Evolutionary conservation across 352 stramenopile species (phyloP).

Genomic region (Phytophthora palmivora): DNA sequence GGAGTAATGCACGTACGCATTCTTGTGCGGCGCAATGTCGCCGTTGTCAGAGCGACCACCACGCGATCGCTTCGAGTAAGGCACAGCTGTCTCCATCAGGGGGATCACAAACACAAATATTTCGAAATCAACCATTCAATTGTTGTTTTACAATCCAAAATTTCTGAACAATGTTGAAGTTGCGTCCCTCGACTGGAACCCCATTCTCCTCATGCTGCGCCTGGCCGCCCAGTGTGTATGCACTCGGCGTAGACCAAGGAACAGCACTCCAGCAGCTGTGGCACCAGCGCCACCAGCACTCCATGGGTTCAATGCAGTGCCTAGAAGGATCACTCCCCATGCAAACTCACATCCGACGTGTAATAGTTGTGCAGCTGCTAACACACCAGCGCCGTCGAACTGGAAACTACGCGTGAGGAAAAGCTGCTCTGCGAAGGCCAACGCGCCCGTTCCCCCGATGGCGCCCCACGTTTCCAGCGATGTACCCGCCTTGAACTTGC

Average conservation of each 20-base stretch:
- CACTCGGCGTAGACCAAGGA: slow-evolving; percentile 32
- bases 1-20: slow-evolving; percentile 64
- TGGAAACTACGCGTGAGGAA: slow-evolving; percentile 72
- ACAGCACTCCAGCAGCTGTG: slow-evolving; percentile 42
- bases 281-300: slow-evolving; percentile 47
- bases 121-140: slow-evolving; percentile 6
- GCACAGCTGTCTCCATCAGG: slow-evolving; percentile 17
- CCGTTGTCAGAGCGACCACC: background rate
- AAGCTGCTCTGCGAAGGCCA: slow-evolving; percentile 59
- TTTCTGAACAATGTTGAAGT: slow-evolving; percentile 20
- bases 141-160: slow-evolving; percentile 10
- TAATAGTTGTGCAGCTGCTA: slow-evolving; percentile 57
- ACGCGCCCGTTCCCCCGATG: slow-evolving; percentile 45
- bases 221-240: slow-evolving; percentile 40
- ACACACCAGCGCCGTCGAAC: slow-evolving; percentile 58
- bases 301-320: slow-evolving; percentile 48
- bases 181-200: background rate
- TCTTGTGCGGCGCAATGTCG: slow-evolving; percentile 37
- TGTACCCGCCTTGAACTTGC: slow-evolving; percentile 34
- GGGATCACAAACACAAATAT: slow-evolving; percentile 6
- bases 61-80: slow-evolving; percentile 10
- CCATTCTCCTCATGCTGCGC: slow-evolving; percentile 31
- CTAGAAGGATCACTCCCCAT: slow-evolving; percentile 53
- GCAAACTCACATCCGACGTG: slow-evolving; percentile 64
- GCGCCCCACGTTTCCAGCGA: slow-evolving; percentile 32